A percentile compares a stretch with the other conserved stretches of the same genome.
phyloP scores from a whole-genome alignment of 345 rosid species.

The Euphorbia pulcherrima region DNA sequence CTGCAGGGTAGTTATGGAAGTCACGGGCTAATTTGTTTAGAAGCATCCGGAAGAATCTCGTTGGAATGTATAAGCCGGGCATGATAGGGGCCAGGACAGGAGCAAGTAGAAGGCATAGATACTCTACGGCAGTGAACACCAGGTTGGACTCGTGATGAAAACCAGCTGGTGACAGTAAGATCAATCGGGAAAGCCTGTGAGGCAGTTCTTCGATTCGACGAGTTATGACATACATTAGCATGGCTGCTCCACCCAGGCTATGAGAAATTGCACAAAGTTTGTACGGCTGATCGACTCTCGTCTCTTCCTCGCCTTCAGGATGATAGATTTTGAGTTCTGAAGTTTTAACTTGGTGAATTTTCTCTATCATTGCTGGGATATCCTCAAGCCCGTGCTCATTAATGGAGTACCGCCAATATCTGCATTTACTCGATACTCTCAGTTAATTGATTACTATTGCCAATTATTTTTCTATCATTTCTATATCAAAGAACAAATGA shows the following conservation, averaged over 20 bases:
- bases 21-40: conserved; percentile 91
- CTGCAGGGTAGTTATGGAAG: conserved; percentile 89
- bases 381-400: conserved; percentile 92
- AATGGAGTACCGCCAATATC: conserved; percentile 88
- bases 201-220: conserved; percentile 64
- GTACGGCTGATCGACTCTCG: conserved; percentile 56
- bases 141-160: conserved; percentile 76
- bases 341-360: conserved; percentile 81
- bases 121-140: conserved; percentile 54
- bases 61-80: conserved; percentile 93
- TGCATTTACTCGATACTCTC: conserved; percentile 23
- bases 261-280: conserved; percentile 87
- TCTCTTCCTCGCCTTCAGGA: conserved; percentile 55
- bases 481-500: neutral
- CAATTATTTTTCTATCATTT: neutral
- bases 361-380: conserved; percentile 92
- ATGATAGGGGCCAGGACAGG: conserved; percentile 54
- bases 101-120: conserved; percentile 49
- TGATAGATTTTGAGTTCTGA: conserved; percentile 63
- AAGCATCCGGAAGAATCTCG: conserved; percentile 91
- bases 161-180: conserved; percentile 89
- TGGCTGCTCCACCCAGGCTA: conserved; percentile 95
- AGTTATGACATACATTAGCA: conserved; percentile 70
- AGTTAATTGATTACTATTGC: neutral
- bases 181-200: conserved; percentile 75